Conservation (phyloP, 768 basidiomycete species). For the Suillus brevipes region DNA sequence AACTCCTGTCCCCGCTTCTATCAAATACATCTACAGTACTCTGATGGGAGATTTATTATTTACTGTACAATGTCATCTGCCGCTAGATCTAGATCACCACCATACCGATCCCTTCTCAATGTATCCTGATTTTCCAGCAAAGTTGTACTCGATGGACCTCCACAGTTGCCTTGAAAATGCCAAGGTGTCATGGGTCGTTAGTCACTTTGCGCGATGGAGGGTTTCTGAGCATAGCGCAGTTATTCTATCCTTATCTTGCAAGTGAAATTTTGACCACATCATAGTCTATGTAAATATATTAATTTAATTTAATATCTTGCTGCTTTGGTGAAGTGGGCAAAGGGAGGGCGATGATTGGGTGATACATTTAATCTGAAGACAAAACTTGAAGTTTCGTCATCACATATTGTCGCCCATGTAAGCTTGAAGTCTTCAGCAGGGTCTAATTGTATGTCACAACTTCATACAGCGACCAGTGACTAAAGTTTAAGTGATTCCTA, state of each 20-base stretch:
- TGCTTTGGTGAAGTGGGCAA: no score
- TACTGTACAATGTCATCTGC: conserved; percentile 8
- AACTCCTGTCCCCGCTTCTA: conserved; percentile 12
- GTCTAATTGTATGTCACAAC: no score
- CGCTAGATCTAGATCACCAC: neutral
- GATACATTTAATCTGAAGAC: no score
- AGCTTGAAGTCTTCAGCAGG: no score
- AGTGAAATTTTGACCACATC: neutral
- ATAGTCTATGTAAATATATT: no score
- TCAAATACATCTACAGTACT: conserved; percentile 17
- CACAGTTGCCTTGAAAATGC: neutral
- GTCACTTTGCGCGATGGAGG: conserved; percentile 11
- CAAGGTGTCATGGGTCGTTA: conserved; percentile 5
- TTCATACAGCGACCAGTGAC: no score
- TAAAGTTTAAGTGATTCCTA: no score
- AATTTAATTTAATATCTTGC: no score
- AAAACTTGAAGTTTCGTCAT: no score
- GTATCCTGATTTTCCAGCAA: conserved; percentile 16
- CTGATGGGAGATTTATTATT: neutral
- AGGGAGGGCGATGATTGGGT: no score
- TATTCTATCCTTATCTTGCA: neutral
- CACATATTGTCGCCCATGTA: no score
- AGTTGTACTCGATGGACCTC: neutral
- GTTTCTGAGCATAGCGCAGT: conserved; percentile 4
- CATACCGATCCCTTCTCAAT: conserved; percentile 2